These are phyloP conservation scores for Plasmodium ovale DNA, from an alignment of 169 alveolate genomes.

Conservation along the genomic window DNA sequence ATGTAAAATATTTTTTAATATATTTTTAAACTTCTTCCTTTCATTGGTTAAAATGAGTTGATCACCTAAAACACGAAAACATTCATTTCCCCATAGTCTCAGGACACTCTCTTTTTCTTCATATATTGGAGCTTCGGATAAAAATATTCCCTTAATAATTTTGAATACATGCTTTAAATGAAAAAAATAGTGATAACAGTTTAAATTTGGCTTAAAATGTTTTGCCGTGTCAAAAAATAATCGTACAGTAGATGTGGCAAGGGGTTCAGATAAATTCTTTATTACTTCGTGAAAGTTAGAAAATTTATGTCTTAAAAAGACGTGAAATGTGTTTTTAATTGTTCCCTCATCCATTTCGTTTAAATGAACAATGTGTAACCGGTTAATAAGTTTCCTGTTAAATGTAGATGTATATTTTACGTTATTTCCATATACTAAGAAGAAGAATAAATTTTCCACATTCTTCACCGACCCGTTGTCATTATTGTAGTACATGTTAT, in stretches of 20 bases:
- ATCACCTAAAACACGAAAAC: slow-evolving; percentile 64
- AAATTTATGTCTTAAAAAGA: slow-evolving; percentile 70
- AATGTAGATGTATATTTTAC: slow-evolving; percentile 56
- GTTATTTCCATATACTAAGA: slow-evolving; percentile 74
- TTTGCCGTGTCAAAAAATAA: slow-evolving; percentile 55
- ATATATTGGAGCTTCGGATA: slow-evolving; percentile 76
- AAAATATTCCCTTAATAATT: slow-evolving; percentile 70
- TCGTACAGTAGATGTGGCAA: slow-evolving; percentile 51
- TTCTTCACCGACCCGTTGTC: slow-evolving; percentile 54
- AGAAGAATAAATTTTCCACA: slow-evolving; percentile 72
- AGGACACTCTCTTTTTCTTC: slow-evolving; percentile 76
- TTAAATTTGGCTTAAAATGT: slow-evolving; percentile 68
- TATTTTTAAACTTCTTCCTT: slow-evolving; percentile 51
- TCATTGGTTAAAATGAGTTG: slow-evolving; percentile 59
- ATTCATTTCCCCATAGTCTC: slow-evolving; percentile 74
- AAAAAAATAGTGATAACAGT: slow-evolving; percentile 74
- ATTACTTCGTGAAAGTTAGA: slow-evolving; percentile 75
- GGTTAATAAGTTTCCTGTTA: slow-evolving; percentile 58
- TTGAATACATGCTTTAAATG: slow-evolving; percentile 68
- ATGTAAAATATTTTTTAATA: slow-evolving; percentile 71
- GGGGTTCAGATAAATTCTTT: slow-evolving; percentile 69
- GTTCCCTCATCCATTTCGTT: slow-evolving; percentile 72
- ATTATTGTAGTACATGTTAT: slow-evolving; percentile 66
- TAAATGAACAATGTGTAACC: slow-evolving; percentile 56
- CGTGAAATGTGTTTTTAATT: slow-evolving; percentile 64